Percentiles rank a stretch among this genome's conserved stretches.
phyloP scores from a whole-genome alignment of 148 eudicot genomes.

The Nepenthes mirabilis region DNA sequence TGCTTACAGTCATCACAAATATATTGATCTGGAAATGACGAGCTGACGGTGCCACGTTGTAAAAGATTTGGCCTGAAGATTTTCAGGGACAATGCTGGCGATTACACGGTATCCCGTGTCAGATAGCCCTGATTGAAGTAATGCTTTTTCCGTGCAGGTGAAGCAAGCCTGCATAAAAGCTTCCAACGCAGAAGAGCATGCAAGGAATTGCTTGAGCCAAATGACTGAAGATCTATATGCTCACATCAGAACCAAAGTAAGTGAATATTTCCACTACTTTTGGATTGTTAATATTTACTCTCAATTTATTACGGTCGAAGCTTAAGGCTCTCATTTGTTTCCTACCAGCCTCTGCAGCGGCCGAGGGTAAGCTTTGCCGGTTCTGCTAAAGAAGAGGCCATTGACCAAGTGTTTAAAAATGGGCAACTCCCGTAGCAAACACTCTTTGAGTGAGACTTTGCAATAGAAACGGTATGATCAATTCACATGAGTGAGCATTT shows the following conservation, averaged over 20 bases:
- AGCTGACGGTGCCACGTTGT: too few relatives aligned
- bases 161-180: slow-evolving; percentile 34
- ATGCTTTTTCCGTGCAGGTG: slow-evolving; percentile 19
- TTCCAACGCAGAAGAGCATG: slow-evolving; percentile 23
- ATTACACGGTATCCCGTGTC: too few relatives aligned
- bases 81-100: too few relatives aligned
- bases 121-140: not conserved
- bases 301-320: not conserved
- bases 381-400: slow-evolving; percentile 13
- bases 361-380: slow-evolving; percentile 46
- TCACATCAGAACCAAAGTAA: slow-evolving; percentile 52
- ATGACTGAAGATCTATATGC: slow-evolving; percentile 42
- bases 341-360: slow-evolving; percentile 33
- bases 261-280: not conserved
- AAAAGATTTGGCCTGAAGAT: too few relatives aligned
- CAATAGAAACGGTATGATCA: too few relatives aligned
- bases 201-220: slow-evolving; percentile 23
- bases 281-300: not conserved
- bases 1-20: too few relatives aligned
- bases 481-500: too few relatives aligned
- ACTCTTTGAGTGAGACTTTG: too few relatives aligned
- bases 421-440: slow-evolving; percentile 2
- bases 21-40: too few relatives aligned
- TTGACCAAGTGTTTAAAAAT: slow-evolving; percentile 1
- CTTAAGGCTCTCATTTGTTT: not conserved